Base-by-base conservation (phyloP, 768 basidiomycete species). In the Termitomyces bulborhizus region DNA sequence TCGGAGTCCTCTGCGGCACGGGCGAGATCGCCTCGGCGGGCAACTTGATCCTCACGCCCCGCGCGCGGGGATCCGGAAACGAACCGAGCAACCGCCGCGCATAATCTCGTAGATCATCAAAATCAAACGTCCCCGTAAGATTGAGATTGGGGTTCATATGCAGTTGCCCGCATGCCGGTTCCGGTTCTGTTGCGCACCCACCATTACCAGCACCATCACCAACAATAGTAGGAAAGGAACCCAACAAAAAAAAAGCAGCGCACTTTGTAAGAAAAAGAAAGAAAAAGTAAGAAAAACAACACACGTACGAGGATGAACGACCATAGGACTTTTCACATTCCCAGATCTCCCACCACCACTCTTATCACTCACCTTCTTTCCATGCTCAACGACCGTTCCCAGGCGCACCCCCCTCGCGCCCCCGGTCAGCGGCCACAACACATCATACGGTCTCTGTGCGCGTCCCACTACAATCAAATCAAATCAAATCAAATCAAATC, bases 371-470 rank as follows among this genome's bases (percentile, higher is more conserved):
- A 48, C 51, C n/a, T 61, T 59, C 21, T 29, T 6, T 3, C 29
- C 6, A 4, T 29, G 29, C 29, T 16, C 46, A 0, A 71, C 66
- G 0, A 76, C 75, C 36, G 71, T 73, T 3, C 70, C 76, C 27
- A 69, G 70, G 9, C 69, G 70, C 11, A 64, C 62, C 9, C 51
- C 60, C 32, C 65, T 66, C 55, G 69, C 73, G 49, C 74, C 68
- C 57, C 70, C 75, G 41, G 71, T 72, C 31, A 90, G 75, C 0
- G 95, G 95, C 81, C 88, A 88, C 3, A 95, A 73, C 1, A 98
- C 70, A 68, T 98, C 90, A 63, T 96, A 97, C 1, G 86, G 83
- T 37, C 76, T 71, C 1, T 81, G 73, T 1, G 78, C 74, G 26
- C 78, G 74, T 11, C 80, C 80, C 12, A 85, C 83, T 83, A 29